A percentile compares a stretch with the other conserved stretches of the same genome.
Conservation (phyloP, 108 stramenopile genomes). For the Mediolabrus comicus region DNA sequence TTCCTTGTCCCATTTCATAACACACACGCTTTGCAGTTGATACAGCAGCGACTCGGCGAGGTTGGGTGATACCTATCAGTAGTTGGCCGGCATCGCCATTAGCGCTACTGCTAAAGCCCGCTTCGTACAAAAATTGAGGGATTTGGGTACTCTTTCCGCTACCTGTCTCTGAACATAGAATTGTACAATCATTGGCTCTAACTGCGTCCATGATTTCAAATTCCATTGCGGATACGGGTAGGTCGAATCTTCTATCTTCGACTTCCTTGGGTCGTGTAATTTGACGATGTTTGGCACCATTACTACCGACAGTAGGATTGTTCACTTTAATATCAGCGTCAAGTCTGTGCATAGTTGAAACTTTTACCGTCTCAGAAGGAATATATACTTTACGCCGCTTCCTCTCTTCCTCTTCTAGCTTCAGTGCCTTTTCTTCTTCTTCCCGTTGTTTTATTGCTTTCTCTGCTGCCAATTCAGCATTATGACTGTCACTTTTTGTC, state of each 20-base stretch:
- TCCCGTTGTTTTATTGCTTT: constrained; percentile 26
- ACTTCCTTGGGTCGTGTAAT: constrained; percentile 55
- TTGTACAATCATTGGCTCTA: constrained; percentile 86
- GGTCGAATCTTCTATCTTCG: constrained; percentile 71
- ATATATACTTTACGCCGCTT: constrained; percentile 40
- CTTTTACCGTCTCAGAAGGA: constrained; percentile 25
- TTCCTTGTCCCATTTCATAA: constrained; percentile 89
- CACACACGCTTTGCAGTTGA: constrained; percentile 96
- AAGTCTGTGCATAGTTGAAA: constrained; percentile 31
- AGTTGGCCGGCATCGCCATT: constrained; percentile 9
- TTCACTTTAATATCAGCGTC: constrained; percentile 23
- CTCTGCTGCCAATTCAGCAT: constrained; percentile 31
- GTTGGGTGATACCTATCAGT: constrained; percentile 89
- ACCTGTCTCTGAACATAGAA: constrained; percentile 88
- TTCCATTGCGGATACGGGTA: constrained; percentile 98
- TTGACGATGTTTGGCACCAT: constrained; percentile 7
- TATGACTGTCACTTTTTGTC: constrained; percentile 29
- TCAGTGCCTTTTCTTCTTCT: constrained; percentile 30
- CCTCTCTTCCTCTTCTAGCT: constrained; percentile 46
- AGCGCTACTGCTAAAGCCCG: constrained; percentile 68
- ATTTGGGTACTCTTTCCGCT: constrained; percentile 88
- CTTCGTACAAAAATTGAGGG: constrained; percentile 96
- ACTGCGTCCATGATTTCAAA: constrained; percentile 97
- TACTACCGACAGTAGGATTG: neutral
- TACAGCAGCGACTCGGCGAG: constrained; percentile 96